Conservation (phyloP, 2,329 filamentous ascomycete species). For the Botrytis medusae region DNA sequence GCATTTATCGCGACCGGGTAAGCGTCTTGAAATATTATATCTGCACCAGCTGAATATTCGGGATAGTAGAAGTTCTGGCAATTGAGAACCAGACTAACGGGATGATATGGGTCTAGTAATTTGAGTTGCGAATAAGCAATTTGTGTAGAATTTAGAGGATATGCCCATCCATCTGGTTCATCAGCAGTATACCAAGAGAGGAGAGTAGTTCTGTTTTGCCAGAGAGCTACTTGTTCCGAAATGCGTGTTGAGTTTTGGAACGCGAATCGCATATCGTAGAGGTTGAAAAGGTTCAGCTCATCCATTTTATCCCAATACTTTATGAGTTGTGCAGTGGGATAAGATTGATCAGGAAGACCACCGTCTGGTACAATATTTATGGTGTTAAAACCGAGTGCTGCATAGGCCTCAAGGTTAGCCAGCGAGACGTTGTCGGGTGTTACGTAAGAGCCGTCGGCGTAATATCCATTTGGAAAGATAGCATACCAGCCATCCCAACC, state of each 20-base stretch:
- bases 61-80: constrained; percentile 53
- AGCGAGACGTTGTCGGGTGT: constrained; percentile 37
- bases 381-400: constrained; percentile 48
- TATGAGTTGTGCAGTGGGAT: constrained; percentile 41
- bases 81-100: constrained; percentile 51
- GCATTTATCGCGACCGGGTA: constrained; percentile 52
- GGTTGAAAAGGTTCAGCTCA: constrained; percentile 46
- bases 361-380: constrained; percentile 45
- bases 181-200: constrained; percentile 57
- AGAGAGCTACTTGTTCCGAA: constrained; percentile 33
- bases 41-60: constrained; percentile 50
- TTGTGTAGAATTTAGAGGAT: constrained; percentile 46
- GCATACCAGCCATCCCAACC: constrained; percentile 39
- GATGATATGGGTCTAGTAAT: constrained; percentile 52
- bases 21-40: constrained; percentile 52
- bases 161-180: constrained; percentile 46
- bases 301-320: constrained; percentile 47
- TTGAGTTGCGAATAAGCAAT: constrained; percentile 47
- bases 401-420: constrained; percentile 43
- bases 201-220: constrained; percentile 41
- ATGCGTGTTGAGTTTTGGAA: constrained; percentile 43
- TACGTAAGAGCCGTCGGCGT: constrained; percentile 39
- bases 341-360: constrained; percentile 42
- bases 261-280: constrained; percentile 42
- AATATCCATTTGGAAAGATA: constrained; percentile 49